Evolutionary conservation across 345 rosid genomes (phyloP), one percentile per base, ranked within the genome.

Genomic region (Citrus inodora): DNA sequence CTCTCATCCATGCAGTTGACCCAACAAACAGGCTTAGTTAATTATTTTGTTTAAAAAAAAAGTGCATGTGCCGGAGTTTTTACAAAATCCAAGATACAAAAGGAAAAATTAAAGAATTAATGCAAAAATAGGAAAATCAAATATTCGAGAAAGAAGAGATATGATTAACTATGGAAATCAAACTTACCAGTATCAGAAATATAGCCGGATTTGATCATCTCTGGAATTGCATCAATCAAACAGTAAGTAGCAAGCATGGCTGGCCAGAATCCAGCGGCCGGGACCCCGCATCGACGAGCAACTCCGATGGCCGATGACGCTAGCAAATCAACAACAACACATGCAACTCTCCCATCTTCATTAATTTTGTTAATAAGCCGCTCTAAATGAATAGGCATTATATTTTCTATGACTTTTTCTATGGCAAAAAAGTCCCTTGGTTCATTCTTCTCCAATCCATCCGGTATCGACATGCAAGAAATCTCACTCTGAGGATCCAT

Each of bases 201-300:
- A 58, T 84, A 53, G 67, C 92, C 85, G 3, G 81, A n/a, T 28
- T 64, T 72, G 53, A 88, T 40, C 86, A 94, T 78, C 17, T 89
- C 89, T 1, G 98, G 98, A 35, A 94, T 91, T 68, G 90, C 86
- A 1, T 80, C 78, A 46, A 94, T 85, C 77, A 94, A 59, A 59
- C 84, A 82, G 78, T 89, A 92, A 25, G 93, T 83, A 7, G 95
- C 89, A 4, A 84, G 76, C 94, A 90, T 88, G 30, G 86, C 97
- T 0, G 97, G 87, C 95, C 98, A 94, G 75, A 91, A 90, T 17
- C 98, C 97, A 2, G 90, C 92, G 0, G 79, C 88, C 0, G 88
- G 86, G 76, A 91, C 82, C 10, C 89, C 84, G 46, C 94, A 87
- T 4, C 86, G 86, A 25, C 78, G 78, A 24, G 87, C 93, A 42